Conservation (phyloP, 306 rosid species). For the Spatholobus suberectus region DNA sequence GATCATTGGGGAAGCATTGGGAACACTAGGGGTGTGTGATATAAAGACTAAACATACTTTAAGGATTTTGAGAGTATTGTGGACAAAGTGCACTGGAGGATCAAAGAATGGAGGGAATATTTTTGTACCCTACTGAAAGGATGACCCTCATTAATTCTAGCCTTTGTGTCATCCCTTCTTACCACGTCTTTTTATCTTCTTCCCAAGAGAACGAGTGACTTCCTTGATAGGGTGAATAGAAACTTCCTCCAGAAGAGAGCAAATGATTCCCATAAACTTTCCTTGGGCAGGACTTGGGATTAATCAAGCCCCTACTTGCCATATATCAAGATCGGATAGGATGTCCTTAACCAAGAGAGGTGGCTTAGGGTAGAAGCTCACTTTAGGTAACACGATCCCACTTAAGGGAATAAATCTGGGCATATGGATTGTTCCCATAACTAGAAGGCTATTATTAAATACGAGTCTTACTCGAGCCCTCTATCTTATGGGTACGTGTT, state of each 20-base stretch:
- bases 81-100: constrained; percentile 27
- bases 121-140: constrained; percentile 12
- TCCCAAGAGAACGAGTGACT: constrained; percentile 35
- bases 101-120: constrained; percentile 35
- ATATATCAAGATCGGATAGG: constrained; percentile 16
- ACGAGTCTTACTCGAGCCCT: background rate
- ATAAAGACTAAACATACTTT: constrained; percentile 13
- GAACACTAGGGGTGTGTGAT: background rate
- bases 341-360: constrained; percentile 6
- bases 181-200: constrained; percentile 36
- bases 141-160: constrained; percentile 31
- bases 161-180: constrained; percentile 39
- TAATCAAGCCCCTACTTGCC: background rate
- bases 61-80: constrained; percentile 14
- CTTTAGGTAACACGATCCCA: constrained; percentile 5
- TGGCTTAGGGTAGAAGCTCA: constrained; percentile 38
- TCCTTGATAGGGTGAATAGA: constrained; percentile 30
- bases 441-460: background rate
- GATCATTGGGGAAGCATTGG: background rate
- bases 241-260: constrained; percentile 35
- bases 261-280: constrained; percentile 41
- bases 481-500: background rate
- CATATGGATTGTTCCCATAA: background rate
- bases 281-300: background rate
- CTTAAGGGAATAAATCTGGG: background rate